Percentiles rank a stretch among this genome's conserved stretches.
These are phyloP conservation scores for Lipomyces starkeyi DNA, from an alignment of 805 yeast genomes.

Conservation along the genomic window DNA sequence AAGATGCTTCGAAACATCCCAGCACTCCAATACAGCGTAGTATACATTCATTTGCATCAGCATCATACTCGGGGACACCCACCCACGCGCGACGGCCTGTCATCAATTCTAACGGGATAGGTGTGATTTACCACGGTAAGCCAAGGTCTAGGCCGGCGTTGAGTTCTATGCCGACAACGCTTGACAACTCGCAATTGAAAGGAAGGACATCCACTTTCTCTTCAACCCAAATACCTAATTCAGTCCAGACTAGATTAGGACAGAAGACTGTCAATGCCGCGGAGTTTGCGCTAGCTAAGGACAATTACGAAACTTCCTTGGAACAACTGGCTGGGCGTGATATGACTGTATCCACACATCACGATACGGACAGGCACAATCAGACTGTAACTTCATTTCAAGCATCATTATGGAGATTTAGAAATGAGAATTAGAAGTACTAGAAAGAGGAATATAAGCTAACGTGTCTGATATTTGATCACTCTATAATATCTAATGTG, in stretches of 20 bases:
- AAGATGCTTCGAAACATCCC: not conserved
- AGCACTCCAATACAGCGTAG: not conserved
- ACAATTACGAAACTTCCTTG: not conserved
- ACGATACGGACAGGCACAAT: not conserved
- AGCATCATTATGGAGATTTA: constrained; percentile 1
- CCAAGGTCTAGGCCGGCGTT: not conserved
- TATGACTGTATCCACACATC: not conserved
- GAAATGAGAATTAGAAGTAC: not conserved
- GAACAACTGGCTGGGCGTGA: not conserved
- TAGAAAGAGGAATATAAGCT: not conserved
- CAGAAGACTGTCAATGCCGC: not conserved
- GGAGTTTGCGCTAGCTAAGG: not conserved
- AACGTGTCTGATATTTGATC: not conserved
- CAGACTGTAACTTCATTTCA: constrained; percentile 1
- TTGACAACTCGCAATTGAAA: not conserved
- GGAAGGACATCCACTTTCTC: not conserved
- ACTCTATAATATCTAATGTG: not conserved
- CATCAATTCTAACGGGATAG: constrained; percentile 6
- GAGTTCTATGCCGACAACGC: not conserved
- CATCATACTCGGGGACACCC: not conserved
- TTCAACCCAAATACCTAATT: not conserved
- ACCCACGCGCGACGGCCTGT: not conserved
- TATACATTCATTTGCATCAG: not conserved
- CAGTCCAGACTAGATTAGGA: not conserved
- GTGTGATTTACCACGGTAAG: not conserved